Evolutionary conservation across 129 eudicot species (phyloP).

Genomic region (Centaurea solstitialis): DNA sequence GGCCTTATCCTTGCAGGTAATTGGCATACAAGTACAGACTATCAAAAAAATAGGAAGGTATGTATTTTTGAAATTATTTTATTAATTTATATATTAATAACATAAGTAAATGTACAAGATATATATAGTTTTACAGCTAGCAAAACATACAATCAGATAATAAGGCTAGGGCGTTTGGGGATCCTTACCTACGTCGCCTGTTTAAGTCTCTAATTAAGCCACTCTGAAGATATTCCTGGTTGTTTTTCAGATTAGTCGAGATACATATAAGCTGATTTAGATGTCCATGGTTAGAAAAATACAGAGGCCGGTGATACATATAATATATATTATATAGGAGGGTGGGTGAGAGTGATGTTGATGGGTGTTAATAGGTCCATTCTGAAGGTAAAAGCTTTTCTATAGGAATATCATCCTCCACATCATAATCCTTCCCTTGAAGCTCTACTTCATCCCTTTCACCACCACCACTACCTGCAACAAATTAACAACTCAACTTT

Average conservation of each 20-base stretch:
- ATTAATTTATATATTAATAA: not conserved
- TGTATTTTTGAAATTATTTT: not conserved
- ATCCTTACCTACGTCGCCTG: not conserved
- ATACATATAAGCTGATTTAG: not conserved
- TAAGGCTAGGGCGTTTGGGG: not conserved
- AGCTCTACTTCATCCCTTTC: not conserved
- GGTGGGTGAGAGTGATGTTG: not conserved
- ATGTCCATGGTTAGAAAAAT: not conserved
- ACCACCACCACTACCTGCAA: not conserved
- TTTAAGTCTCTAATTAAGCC: not conserved
- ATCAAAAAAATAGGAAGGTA: not conserved
- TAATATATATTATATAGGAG: not conserved
- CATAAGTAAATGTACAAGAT: not conserved
- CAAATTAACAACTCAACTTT: not conserved
- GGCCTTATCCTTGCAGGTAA: too few relatives aligned
- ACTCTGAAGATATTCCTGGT: not conserved
- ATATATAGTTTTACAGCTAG: not conserved
- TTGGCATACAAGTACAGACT: too few relatives aligned
- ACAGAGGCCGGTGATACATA: too few relatives aligned
- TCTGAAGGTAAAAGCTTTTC: conserved; percentile 8
- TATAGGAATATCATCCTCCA: not conserved
- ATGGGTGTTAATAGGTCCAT: not conserved
- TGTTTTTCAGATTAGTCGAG: not conserved
- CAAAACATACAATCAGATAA: not conserved
- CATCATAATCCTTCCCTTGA: not conserved